Evolutionary conservation across 2,329 filamentous ascomycete genomes (phyloP).

Genomic region (Fusarium beomiforme): DNA sequence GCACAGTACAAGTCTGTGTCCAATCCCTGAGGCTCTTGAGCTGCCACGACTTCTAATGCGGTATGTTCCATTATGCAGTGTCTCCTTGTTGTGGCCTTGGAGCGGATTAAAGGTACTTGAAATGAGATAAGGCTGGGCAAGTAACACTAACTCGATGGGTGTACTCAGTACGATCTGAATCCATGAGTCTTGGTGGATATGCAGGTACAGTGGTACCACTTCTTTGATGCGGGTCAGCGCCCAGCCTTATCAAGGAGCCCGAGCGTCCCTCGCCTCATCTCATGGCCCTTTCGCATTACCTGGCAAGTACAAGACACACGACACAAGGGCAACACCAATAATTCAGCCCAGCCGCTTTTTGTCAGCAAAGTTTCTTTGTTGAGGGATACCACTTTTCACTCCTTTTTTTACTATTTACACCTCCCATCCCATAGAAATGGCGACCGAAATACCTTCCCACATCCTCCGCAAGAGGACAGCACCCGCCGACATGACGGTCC

Average conservation of each 20-base stretch:
- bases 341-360: constrained; percentile 23
- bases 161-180: constrained; percentile 16
- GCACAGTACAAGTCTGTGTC: not conserved
- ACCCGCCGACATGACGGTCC: constrained; percentile 36
- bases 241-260: constrained; percentile 1
- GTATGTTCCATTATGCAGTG: not conserved
- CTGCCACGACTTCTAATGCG: constrained; percentile 5
- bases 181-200: not conserved
- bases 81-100: not conserved
- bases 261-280: not conserved
- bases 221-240: not conserved
- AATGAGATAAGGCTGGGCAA: not conserved
- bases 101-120: not conserved
- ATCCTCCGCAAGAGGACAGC: constrained; percentile 37
- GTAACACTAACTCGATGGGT: constrained; percentile 1
- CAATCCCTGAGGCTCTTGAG: constrained; percentile 2
- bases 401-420: constrained; percentile 20
- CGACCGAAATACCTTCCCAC: constrained; percentile 27
- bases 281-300: constrained; percentile 26
- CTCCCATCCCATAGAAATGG: constrained; percentile 15
- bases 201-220: constrained; percentile 20
- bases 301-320: constrained; percentile 10
- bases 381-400: constrained; percentile 19
- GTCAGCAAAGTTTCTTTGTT: constrained; percentile 24
- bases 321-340: constrained; percentile 32